These are phyloP conservation scores for Trichoderma parareesei DNA, from an alignment of 495 filamentous ascomycete genomes.

Conservation along the genomic window DNA sequence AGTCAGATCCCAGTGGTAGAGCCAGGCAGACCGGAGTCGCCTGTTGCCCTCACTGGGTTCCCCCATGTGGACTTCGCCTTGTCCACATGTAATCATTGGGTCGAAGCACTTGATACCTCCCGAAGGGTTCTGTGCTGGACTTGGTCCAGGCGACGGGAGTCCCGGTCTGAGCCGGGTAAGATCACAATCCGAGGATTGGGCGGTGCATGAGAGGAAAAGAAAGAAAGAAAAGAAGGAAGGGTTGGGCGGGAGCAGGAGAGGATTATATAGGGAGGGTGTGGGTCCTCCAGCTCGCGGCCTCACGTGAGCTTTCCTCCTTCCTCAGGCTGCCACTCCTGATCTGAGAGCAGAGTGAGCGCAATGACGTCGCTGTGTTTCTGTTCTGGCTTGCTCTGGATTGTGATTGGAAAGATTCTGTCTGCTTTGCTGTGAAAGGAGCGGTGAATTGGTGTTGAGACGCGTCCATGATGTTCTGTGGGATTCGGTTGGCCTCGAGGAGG, in stretches of 20 bases:
- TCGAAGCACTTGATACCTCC: background rate
- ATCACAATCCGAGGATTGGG: background rate
- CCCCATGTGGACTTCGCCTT: background rate
- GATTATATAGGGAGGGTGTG: background rate
- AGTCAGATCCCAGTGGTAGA: background rate
- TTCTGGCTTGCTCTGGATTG: background rate
- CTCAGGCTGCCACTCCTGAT: slow-evolving; percentile 1
- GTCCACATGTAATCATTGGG: background rate
- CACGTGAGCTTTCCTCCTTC: background rate
- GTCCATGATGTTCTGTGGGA: background rate
- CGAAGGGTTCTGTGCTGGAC: background rate
- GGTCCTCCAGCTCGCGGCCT: background rate
- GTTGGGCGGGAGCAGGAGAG: background rate
- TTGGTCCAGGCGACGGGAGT: background rate
- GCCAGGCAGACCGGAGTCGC: background rate
- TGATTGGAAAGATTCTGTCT: background rate
- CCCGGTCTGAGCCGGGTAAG: background rate
- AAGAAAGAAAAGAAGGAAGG: background rate
- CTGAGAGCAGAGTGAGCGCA: background rate
- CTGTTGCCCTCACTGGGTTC: too few species aligned
- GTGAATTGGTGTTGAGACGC: background rate
- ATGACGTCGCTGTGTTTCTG: background rate
- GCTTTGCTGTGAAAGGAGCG: background rate
- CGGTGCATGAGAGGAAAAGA: background rate
- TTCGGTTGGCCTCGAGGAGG: background rate